These are phyloP conservation scores for Grigorovia yakushimaensis DNA, from an alignment of 805 yeast species.

Conservation along the genomic window DNA sequence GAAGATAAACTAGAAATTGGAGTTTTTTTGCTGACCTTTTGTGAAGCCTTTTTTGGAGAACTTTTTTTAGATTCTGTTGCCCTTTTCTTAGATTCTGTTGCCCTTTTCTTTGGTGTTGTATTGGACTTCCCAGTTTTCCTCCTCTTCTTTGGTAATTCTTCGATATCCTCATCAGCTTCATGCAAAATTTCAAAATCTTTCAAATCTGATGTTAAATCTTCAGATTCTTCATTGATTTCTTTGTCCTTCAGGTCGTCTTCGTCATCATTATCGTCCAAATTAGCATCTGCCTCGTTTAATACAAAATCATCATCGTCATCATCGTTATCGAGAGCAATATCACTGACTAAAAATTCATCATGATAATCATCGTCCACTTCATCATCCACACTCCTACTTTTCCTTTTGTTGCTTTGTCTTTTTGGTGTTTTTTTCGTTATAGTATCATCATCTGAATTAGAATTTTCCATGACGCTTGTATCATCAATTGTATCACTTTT, in stretches of 20 bases:
- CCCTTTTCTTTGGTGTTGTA: not conserved
- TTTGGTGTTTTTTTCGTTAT: not conserved
- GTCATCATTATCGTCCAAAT: slow-evolving; percentile 13
- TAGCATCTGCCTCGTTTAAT: not conserved
- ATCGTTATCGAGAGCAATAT: slow-evolving; percentile 10
- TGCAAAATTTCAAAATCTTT: slow-evolving; percentile 3
- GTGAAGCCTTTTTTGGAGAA: not conserved
- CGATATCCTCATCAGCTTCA: not conserved
- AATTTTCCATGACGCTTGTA: not conserved
- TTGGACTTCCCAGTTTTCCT: not conserved
- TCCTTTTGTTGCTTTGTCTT: not conserved
- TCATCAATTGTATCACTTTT: not conserved
- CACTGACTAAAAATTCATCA: not conserved
- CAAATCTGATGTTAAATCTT: slow-evolving; percentile 5
- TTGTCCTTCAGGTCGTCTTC: slow-evolving; percentile 9
- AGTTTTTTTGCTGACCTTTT: too few species aligned
- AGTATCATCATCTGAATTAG: not conserved
- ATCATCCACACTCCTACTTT: slow-evolving; percentile 1
- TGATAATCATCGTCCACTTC: slow-evolving; percentile 7
- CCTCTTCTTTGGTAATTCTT: not conserved
- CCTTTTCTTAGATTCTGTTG: not conserved
- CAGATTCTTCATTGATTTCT: slow-evolving; percentile 6
- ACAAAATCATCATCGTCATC: slow-evolving; percentile 4
- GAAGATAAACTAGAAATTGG: slow-evolving; percentile 11
- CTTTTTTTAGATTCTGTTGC: not conserved